Conservation (phyloP, 192 early-diverging fungal species). For the Podila verticillata region DNA sequence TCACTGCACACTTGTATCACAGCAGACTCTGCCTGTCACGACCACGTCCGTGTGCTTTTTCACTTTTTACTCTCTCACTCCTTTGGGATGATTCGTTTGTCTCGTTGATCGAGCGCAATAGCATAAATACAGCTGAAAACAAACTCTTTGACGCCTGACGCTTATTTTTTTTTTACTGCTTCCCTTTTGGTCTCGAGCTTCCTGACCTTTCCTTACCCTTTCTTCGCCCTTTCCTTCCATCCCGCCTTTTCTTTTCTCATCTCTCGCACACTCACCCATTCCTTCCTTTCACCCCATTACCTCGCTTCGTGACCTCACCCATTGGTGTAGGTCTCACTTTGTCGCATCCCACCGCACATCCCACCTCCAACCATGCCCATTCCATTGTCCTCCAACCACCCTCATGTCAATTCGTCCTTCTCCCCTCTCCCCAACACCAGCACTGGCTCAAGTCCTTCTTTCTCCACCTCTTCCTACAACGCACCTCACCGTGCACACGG, state of each 20-base stretch:
- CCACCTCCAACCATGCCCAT: not conserved
- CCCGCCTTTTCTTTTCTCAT: conserved; percentile 4
- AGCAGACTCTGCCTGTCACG: too few relatives aligned
- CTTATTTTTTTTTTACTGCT: too few relatives aligned
- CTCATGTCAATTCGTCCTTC: not conserved
- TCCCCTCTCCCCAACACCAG: not conserved
- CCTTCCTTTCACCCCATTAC: not conserved
- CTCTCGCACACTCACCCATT: conserved; percentile 5
- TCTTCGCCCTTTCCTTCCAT: not conserved
- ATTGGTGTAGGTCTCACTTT: conserved; percentile 3
- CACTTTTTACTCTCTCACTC: too few relatives aligned
- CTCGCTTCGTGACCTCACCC: conserved; percentile 1
- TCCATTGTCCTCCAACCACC: conserved; percentile 1
- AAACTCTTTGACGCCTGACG: too few relatives aligned
- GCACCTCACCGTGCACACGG: conserved; percentile 4
- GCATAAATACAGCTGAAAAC: too few relatives aligned
- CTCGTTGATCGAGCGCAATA: too few relatives aligned
- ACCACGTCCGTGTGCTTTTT: too few relatives aligned
- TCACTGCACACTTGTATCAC: too few relatives aligned
- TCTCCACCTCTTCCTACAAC: not conserved
- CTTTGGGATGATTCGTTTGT: too few relatives aligned
- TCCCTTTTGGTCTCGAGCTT: too few relatives aligned
- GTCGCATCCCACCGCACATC: not conserved
- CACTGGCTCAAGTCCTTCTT: not conserved
- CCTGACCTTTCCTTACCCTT: too few relatives aligned